Evolutionary conservation across 1,139 yeast genomes (phyloP).

Genomic region (Sugiyamaella novakii): DNA sequence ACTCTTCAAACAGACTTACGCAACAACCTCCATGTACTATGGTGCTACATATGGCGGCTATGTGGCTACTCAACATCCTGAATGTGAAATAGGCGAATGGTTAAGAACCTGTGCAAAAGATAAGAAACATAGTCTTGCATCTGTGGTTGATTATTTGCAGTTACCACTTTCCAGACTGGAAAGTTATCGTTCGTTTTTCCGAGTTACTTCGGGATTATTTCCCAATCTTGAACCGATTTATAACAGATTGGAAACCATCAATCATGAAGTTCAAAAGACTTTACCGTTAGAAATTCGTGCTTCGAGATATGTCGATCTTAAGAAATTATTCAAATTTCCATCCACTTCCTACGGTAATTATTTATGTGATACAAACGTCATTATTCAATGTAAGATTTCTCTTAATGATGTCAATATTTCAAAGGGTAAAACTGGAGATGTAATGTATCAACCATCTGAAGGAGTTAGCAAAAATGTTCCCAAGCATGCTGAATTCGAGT

Average conservation of each 20-base stretch:
- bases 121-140: constrained; percentile 27
- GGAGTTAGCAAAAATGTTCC: constrained; percentile 22
- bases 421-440: constrained; percentile 27
- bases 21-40: constrained; percentile 22
- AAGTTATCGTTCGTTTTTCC: constrained; percentile 26
- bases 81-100: constrained; percentile 35
- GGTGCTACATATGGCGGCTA: constrained; percentile 23
- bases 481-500: constrained; percentile 25
- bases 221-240: constrained; percentile 27
- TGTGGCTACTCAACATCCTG: constrained; percentile 32
- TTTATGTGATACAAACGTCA: constrained; percentile 31
- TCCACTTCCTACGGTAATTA: constrained; percentile 27
- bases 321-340: constrained; percentile 26
- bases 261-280: constrained; percentile 28
- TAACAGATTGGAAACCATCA: constrained; percentile 23
- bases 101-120: constrained; percentile 26
- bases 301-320: constrained; percentile 27
- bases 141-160: constrained; percentile 32
- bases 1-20: constrained; percentile 13
- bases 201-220: constrained; percentile 20
- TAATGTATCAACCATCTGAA: constrained; percentile 21
- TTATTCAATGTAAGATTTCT: constrained; percentile 25
- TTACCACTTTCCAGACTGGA: constrained; percentile 31
- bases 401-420: constrained; percentile 27
- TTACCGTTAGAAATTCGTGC: constrained; percentile 28